Percentiles rank a stretch among this genome's conserved stretches.
Conservation (phyloP, 805 yeast species). For the Ogataea angusta region DNA sequence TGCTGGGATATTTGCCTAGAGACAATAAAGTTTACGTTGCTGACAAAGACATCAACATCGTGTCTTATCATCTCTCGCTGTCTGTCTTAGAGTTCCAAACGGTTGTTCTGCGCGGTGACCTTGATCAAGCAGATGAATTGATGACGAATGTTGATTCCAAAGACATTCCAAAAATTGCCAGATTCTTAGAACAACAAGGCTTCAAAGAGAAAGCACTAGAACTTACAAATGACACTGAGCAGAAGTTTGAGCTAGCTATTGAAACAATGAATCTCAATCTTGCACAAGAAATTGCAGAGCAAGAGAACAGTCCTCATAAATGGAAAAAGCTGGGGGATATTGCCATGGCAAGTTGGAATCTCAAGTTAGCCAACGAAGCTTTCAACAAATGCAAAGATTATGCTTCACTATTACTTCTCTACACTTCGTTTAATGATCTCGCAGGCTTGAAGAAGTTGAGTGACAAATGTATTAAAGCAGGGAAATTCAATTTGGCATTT, state of each 20-base stretch:
- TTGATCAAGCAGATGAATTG: conserved; percentile 73
- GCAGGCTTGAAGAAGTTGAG: conserved; percentile 63
- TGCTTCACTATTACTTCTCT: conserved; percentile 74
- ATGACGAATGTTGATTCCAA: conserved; percentile 61
- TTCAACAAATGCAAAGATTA: conserved; percentile 77
- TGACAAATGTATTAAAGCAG: conserved; percentile 60
- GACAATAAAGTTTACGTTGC: conserved; percentile 88
- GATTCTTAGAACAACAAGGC: conserved; percentile 93
- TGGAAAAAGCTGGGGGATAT: conserved; percentile 93
- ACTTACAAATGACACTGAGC: conserved; percentile 83
- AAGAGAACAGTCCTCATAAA: conserved; percentile 57
- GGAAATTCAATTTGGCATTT: conserved; percentile 87
- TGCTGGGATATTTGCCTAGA: conserved; percentile 85
- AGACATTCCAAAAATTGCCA: conserved; percentile 74
- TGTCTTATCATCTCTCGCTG: conserved; percentile 76
- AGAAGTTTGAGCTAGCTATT: conserved; percentile 86
- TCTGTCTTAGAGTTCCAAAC: conserved; percentile 95
- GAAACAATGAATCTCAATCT: conserved; percentile 65
- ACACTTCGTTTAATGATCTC: conserved; percentile 76
- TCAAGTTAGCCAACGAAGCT: conserved; percentile 75
- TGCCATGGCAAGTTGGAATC: conserved; percentile 74
- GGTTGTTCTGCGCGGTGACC: conserved; percentile 88
- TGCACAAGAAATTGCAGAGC: conserved; percentile 65
- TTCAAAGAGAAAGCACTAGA: conserved; percentile 77
- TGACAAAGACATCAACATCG: conserved; percentile 83